Conservation (phyloP, 345 rosid species). For the Nephelium lappaceum region DNA sequence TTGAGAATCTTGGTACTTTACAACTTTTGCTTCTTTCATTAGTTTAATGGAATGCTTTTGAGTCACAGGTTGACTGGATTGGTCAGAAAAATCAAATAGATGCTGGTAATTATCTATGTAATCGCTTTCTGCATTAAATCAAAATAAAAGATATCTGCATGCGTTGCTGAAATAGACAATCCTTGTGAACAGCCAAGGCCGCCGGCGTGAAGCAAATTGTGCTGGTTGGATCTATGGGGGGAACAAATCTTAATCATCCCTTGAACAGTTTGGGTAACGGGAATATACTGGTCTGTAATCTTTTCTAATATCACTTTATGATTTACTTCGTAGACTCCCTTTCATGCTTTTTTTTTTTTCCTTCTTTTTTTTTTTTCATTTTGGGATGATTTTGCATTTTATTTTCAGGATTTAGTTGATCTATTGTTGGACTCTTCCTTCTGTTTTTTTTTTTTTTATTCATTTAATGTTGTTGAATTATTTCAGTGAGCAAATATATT, state of each 20-base stretch:
- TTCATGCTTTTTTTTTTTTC: too few species aligned
- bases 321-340: neutral
- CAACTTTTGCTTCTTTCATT: slow-evolving; percentile 10
- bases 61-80: slow-evolving; percentile 86
- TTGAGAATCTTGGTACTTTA: neutral
- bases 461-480: neutral
- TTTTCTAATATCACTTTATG: neutral
- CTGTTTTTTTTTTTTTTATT: slow-evolving; percentile 9
- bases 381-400: slow-evolving; percentile 5
- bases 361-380: neutral
- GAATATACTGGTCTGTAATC: slow-evolving; percentile 76
- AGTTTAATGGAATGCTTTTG: slow-evolving; percentile 23
- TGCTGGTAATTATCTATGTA: slow-evolving; percentile 55
- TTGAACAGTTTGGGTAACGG: slow-evolving; percentile 91
- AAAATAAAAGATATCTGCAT: neutral
- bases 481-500: neutral
- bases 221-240: slow-evolving; percentile 97
- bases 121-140: slow-evolving; percentile 13
- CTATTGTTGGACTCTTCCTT: neutral
- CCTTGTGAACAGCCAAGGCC: slow-evolving; percentile 65
- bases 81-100: slow-evolving; percentile 99
- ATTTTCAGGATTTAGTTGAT: neutral
- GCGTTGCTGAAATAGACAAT: slow-evolving; percentile 14
- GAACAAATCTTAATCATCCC: slow-evolving; percentile 71
- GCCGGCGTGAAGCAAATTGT: slow-evolving; percentile 97